Base-by-base conservation (phyloP, 1,284 basidiomycete genomes). In the Moniliella sp. region DNA sequence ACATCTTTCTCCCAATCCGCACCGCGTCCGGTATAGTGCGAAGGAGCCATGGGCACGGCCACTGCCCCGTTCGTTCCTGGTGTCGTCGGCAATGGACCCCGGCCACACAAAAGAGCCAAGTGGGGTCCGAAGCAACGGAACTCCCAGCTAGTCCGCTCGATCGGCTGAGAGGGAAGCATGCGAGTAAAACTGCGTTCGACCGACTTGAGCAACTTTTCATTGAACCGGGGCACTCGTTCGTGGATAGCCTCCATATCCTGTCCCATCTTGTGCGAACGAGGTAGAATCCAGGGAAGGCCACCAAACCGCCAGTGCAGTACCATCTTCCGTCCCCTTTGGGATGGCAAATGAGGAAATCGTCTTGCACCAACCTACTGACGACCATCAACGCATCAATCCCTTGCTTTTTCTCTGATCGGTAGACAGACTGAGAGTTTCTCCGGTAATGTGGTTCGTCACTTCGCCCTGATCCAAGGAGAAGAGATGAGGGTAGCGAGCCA, bases 111-210 rank as follows among this genome's bases (percentile, higher is more conserved):
- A 23, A 33, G 35, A 36, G 65, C 62, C 43, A 39, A 54, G 39
- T 61, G 61, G 4, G 63, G 37, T 34, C 25, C 35, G 64, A 63
- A 37, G 65, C 64, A n/a, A 61, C 61, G n/a, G 32, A 66, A 62
- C 43, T 61, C 62, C 65, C 64, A 65, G 33, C 57, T 61, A 2
- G 63, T 62, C 14, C 64, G 49, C 45, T 66, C 64, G 30, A 66
- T 65, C 2, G 64, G 62, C 33, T 62, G 50, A 29, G 55, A 45
- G 1, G 64, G 58, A 18, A 46, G 38, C 46, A 65, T 59, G n/a
- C 64, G 58, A 34, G 62, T 63, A 26, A 65, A 46, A 15, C 64
- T 65, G 8, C 64, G 49, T 45, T 66, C 64, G 16, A 66, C 64
- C 30, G 61, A 63, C 27, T 55, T 27, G 16, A 65, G 56, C 5